Base-by-base conservation (phyloP, 768 basidiomycete species). In the Lyophyllum semitale region DNA sequence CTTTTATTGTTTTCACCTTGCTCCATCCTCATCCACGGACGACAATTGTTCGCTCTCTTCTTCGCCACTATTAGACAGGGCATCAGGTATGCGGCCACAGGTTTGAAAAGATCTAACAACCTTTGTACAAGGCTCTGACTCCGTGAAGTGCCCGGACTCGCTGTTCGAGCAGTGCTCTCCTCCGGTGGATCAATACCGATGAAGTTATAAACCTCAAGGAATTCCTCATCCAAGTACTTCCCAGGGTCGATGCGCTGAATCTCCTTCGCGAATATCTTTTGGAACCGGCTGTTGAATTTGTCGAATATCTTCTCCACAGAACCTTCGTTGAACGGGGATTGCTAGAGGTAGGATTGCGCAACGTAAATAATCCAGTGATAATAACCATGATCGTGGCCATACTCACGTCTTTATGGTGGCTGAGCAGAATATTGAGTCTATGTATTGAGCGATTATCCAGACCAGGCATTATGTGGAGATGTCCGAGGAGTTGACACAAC, bases 401-500 rank as follows among this genome's bases (percentile, higher is more conserved):
- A 45, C 59, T 48, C 33, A 88, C 85, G 52, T 76, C 72, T 58
- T 81, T 71, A 43, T 87, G 73, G 63, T 82, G 72, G n/a, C 68
- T 66, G 26, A 86, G 64, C 12, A 86, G 66, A 9, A 83, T 69
- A 26, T 79, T 68, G 1, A 86, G 59, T 51, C 77, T 78, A 50
- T 81, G 73, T 49, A 85, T 66, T 17, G 75, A 69, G 29, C 69
- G 67, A 6, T 63, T 44, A 51, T 74, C 71, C 18, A 77, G 54
- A 2, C 69, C 71, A 1, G 68, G 72, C 4, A 76, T 77, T 35
- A 87, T 68, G 50, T 83, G 75, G 1, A 91, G 74, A 58, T 90
- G 84, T 13, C 74, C 74, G 17, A 93, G 73, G 23, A 86, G 75
- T 43, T 87, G 85, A 54, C 83, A 84, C 8, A 91, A 66, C 1